phyloP scores from a whole-genome alignment of 805 yeast species.

The Aciculoconidium aculeatum region DNA sequence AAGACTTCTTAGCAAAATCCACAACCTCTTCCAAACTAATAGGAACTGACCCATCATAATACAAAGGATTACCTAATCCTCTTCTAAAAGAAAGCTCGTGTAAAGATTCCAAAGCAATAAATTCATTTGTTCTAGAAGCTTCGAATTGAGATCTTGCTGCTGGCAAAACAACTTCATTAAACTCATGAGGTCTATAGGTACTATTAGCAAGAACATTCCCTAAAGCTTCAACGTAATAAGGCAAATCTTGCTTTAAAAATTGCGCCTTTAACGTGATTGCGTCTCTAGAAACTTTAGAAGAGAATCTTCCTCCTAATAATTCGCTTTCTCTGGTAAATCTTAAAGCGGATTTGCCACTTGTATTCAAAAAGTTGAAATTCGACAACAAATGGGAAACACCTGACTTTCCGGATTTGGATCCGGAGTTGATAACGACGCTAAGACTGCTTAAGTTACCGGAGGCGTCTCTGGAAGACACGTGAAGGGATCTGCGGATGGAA shows the following conservation, averaged over 20 bases:
- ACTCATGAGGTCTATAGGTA: slow-evolving; percentile 77
- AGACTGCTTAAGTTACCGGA: slow-evolving; percentile 67
- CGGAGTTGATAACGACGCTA: slow-evolving; percentile 75
- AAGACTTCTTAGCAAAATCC: slow-evolving; percentile 59
- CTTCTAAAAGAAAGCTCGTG: slow-evolving; percentile 78
- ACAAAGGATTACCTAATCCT: slow-evolving; percentile 82
- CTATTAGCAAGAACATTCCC: slow-evolving; percentile 69
- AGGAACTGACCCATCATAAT: slow-evolving; percentile 59
- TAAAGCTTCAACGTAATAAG: slow-evolving; percentile 83
- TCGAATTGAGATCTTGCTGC: slow-evolving; percentile 60
- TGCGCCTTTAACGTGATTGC: slow-evolving; percentile 71
- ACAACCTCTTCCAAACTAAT: slow-evolving; percentile 58
- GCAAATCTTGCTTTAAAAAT: slow-evolving; percentile 83
- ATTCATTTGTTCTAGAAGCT: slow-evolving; percentile 48
- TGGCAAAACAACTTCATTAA: slow-evolving; percentile 76
- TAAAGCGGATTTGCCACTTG: slow-evolving; percentile 77
- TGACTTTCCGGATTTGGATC: slow-evolving; percentile 63
- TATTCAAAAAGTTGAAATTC: slow-evolving; percentile 79
- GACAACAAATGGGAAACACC: slow-evolving; percentile 86
- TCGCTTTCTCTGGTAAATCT: slow-evolving; percentile 94
- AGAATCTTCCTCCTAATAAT: slow-evolving; percentile 79
- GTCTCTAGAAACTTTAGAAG: slow-evolving; percentile 74
- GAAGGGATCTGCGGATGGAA: slow-evolving; percentile 37
- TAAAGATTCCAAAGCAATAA: slow-evolving; percentile 68
- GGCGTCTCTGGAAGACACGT: slow-evolving; percentile 49